These are phyloP conservation scores for Acacia pycnantha DNA, from an alignment of 331 rosid genomes.

Conservation along the genomic window DNA sequence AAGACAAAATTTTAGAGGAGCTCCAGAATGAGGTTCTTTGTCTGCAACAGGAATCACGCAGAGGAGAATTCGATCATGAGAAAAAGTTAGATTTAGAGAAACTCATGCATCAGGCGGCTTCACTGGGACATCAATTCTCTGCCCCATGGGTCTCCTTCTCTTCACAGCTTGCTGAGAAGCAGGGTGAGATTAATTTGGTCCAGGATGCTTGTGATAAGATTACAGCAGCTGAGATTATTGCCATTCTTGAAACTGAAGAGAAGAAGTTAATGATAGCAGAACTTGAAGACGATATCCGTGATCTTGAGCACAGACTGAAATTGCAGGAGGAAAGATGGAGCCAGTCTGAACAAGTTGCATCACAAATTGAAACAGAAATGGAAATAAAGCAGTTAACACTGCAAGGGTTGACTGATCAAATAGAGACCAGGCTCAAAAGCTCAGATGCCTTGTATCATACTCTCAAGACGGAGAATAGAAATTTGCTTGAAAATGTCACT, in stretches of 20 bases:
- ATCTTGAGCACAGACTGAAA: constrained; percentile 54
- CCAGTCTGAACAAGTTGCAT: constrained; percentile 48
- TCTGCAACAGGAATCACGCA: constrained; percentile 30
- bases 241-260: constrained; percentile 63
- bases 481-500: constrained; percentile 53
- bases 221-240: constrained; percentile 55
- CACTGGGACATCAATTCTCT: constrained; percentile 51
- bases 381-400: constrained; percentile 43
- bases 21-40: constrained; percentile 49
- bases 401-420: constrained; percentile 44
- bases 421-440: constrained; percentile 50
- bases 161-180: constrained; percentile 58
- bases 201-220: constrained; percentile 61
- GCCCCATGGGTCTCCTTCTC: constrained; percentile 46
- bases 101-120: constrained; percentile 41
- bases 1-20: constrained; percentile 53
- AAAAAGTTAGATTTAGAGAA: constrained; percentile 36
- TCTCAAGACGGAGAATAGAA: constrained; percentile 56
- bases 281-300: constrained; percentile 57
- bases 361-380: constrained; percentile 54
- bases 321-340: constrained; percentile 45
- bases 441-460: constrained; percentile 55
- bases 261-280: constrained; percentile 60
- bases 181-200: constrained; percentile 52
- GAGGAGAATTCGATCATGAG: constrained; percentile 22